Base-by-base conservation (phyloP, 805 yeast species). In the Kazachstania martiniae region DNA sequence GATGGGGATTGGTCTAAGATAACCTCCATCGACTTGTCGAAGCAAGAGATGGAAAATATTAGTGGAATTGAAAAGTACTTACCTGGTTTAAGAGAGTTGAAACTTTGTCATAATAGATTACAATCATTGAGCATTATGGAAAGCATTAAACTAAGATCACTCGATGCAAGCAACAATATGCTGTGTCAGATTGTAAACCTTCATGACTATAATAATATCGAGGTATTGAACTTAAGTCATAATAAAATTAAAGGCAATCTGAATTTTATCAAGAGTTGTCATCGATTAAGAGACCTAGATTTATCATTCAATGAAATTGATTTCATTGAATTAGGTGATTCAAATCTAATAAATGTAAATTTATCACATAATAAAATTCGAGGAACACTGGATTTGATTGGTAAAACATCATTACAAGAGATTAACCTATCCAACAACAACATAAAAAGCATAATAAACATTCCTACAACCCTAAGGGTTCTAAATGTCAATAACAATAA, bases 321-420 rank as follows among this genome's bases (percentile, higher is more conserved):
- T 4, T 41, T 49, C 1, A 21, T 53, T 9, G 39, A 38, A 29
- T 5, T 41, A 48, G 12, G 31, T 36, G 14, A 28, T 44, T 12
- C 35, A 39, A 15, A 18, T 3, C 3, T 19, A 19, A 19, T 19
- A 8, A 10, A 19, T 8, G 29, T 53, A 21, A 32, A 47, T 27
- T 34, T 52, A 5, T 31, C 46, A 1, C 25, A 44, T 27, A 53
- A 53, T 40, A 32, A 35, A 4, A 33, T 53, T 17, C 28, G 26
- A 12, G 57, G 56, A 2, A 30, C 35, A 8, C 31, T 53, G 5
- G 50, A 53, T 34, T 51, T 51, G n/a, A n/a, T n/a, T n/a, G n/a
- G n/a, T n/a, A n/a, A n/a, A n/a, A 8, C 9, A 9, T 3, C 10
- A 13, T 19, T 30, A 15, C 28, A 24, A 25, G 12, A 18, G 8